phyloP scores from a whole-genome alignment of 345 rosid genomes.

The Linum lewisii region DNA sequence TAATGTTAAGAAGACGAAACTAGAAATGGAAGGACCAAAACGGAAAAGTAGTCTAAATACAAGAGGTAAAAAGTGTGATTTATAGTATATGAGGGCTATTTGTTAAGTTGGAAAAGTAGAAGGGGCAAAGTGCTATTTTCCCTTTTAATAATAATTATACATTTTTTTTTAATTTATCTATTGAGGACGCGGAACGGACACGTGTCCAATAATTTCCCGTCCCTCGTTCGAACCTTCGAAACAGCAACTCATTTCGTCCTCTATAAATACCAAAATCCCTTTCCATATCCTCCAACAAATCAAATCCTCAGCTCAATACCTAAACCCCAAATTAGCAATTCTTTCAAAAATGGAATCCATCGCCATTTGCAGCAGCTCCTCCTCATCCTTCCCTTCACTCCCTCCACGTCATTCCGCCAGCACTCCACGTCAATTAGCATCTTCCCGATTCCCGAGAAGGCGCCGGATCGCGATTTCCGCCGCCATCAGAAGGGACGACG shows the following conservation, averaged over 20 bases:
- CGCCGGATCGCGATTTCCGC: not conserved
- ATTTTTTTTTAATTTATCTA: too few relatives aligned
- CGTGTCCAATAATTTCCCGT: slow-evolving; percentile 2
- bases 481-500: not conserved
- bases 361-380: slow-evolving; percentile 9
- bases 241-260: not conserved
- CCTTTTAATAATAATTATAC: too few relatives aligned
- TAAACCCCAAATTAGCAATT: not conserved
- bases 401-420: not conserved
- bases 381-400: slow-evolving; percentile 5
- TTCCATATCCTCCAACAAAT: not conserved
- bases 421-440: not conserved
- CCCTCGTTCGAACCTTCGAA: too few relatives aligned
- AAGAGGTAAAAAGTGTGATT: too few relatives aligned
- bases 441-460: not conserved
- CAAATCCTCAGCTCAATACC: too few relatives aligned
- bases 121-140: too few relatives aligned
- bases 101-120: too few relatives aligned
- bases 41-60: too few relatives aligned
- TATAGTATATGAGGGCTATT: too few relatives aligned
- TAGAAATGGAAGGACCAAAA: too few relatives aligned
- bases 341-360: slow-evolving; percentile 7
- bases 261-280: not conserved
- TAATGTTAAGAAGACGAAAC: too few relatives aligned
- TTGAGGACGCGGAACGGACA: not conserved